Conservation (phyloP, 352 stramenopile species). For the Pythium rhizo-oryzae region DNA sequence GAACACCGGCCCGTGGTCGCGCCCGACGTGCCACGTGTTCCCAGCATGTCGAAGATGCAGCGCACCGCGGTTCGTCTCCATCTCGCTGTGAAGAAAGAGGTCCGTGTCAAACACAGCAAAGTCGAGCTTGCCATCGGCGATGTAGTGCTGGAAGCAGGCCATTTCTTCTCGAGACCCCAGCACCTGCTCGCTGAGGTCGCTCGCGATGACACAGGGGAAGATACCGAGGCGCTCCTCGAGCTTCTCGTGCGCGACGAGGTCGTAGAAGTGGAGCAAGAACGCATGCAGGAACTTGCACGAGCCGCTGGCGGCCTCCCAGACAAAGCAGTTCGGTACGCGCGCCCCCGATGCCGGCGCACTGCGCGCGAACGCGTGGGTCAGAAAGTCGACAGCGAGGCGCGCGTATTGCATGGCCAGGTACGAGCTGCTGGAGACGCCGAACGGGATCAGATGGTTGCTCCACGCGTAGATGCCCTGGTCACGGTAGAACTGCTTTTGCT, state of each 20-base stretch:
- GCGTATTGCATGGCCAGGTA: slow-evolving; percentile 74
- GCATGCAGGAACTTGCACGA: slow-evolving; percentile 84
- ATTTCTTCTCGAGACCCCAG: slow-evolving; percentile 61
- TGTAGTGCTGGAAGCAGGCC: slow-evolving; percentile 57
- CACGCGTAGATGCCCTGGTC: slow-evolving; percentile 73
- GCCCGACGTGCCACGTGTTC: slow-evolving; percentile 43
- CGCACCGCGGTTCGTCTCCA: background rate
- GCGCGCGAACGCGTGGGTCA: background rate
- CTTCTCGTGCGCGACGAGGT: slow-evolving; percentile 32
- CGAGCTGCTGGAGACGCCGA: slow-evolving; percentile 79
- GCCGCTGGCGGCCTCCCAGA: slow-evolving; percentile 82
- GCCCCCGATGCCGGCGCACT: background rate
- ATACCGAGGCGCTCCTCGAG: slow-evolving; percentile 33
- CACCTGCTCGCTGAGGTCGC: slow-evolving; percentile 74
- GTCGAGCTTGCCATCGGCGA: slow-evolving; percentile 47
- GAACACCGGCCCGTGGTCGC: slow-evolving; percentile 59
- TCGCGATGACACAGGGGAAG: slow-evolving; percentile 64
- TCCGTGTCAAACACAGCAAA: slow-evolving; percentile 76
- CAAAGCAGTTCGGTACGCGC: slow-evolving; percentile 60
- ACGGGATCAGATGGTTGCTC: slow-evolving; percentile 73
- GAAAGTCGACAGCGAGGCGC: slow-evolving; percentile 30
- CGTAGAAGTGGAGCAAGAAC: slow-evolving; percentile 71
- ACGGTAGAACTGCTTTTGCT: slow-evolving; percentile 83
- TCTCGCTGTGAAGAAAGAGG: slow-evolving; percentile 34
- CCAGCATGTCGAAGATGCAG: slow-evolving; percentile 39